Percentiles rank a stretch among this genome's conserved stretches.
Conservation (phyloP, 2,329 filamentous ascomycete species). For the Chaetomiaceae sp. region DNA sequence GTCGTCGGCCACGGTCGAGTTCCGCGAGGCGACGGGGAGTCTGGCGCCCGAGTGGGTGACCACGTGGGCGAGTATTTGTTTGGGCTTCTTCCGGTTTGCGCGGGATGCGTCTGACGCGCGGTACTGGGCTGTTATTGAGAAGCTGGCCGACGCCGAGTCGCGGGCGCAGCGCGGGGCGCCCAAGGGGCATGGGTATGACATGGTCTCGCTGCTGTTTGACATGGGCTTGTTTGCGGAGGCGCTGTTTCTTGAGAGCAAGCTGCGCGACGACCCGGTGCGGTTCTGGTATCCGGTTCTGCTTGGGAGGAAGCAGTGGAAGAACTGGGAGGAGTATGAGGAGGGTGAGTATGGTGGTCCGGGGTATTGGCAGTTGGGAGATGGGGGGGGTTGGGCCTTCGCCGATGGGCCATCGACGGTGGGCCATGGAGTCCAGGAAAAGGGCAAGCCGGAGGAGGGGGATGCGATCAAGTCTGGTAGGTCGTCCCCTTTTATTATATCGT, state of each 20-base stretch:
- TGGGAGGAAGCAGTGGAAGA: neutral
- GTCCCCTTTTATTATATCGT: neutral
- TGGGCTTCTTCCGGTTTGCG: constrained; percentile 27
- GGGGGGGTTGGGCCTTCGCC: neutral
- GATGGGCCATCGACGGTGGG: too few relatives aligned
- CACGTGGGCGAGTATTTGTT: constrained; percentile 34
- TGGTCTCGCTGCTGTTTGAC: constrained; percentile 14
- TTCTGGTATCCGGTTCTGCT: constrained; percentile 11
- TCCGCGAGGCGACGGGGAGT: constrained; percentile 34
- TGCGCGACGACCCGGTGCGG: neutral
- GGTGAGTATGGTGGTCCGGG: neutral
- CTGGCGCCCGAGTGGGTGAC: constrained; percentile 34
- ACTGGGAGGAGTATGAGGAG: neutral
- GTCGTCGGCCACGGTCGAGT: constrained; percentile 30
- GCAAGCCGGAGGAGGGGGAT: too few relatives aligned
- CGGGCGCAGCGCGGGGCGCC: neutral
- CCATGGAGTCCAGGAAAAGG: too few relatives aligned
- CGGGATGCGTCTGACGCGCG: constrained; percentile 5
- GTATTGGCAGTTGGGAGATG: neutral
- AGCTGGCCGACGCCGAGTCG: constrained; percentile 12
- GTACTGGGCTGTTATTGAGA: constrained; percentile 8
- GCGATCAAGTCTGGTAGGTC: neutral
- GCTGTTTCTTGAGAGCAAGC: constrained; percentile 4
- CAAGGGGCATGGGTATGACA: constrained; percentile 2
- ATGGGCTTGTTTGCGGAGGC: constrained; percentile 9